Evolutionary conservation across 2,329 filamentous ascomycete genomes (phyloP), one percentile per base, ranked within the genome.

Genomic region (Hypoxylon rubiginosum): DNA sequence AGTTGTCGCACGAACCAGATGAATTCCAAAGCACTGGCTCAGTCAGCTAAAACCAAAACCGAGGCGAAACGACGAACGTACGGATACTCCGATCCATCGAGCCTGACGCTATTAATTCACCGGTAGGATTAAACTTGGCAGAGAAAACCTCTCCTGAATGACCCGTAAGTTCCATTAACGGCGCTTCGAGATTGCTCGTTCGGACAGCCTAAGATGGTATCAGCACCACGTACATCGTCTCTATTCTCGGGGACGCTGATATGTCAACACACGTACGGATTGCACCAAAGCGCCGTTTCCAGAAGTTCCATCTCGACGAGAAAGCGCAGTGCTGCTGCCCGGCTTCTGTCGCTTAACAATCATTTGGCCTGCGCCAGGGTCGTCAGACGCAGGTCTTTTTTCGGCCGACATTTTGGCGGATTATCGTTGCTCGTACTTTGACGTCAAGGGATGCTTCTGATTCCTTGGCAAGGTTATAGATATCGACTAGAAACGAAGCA

Each of bases 41-140:
- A 1, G 36, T 71, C 39, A 66, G 60, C 46, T 36, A 13, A 30
- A 36, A 9, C 4, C n/a, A 39, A 15, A 8, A 39, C 11, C 13
- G 8, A 53, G 7, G 21, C 10, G 15, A 17, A 1, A 24, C 32
- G 11, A 2, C 5, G 41, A 46, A 82, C 91, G 63, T 82, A 97
- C 93, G 85, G 73, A 99, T 96, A 63, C 90, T 92, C 73, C 94
- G 88, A 77, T 99, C 96, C 92, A 97, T 97, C 11, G 93, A 96
- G 8, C 93, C 95, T 1, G 96, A 98, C 45, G 96, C 96, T 73
- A 98, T 96, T 69, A 93, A 85, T 68, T 94, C 91, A 46, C 94
- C 95, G 1, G 91, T 91, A 2, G 93, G 91, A 76, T 97, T 93
- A 76, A 99, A 99, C 76, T 92, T 91, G 52, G 93, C 92, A 24